Evolutionary conservation across 441 rosid species (phyloP), one percentile per base, ranked within the genome.

Genomic region (Codiaeum variegatum): DNA sequence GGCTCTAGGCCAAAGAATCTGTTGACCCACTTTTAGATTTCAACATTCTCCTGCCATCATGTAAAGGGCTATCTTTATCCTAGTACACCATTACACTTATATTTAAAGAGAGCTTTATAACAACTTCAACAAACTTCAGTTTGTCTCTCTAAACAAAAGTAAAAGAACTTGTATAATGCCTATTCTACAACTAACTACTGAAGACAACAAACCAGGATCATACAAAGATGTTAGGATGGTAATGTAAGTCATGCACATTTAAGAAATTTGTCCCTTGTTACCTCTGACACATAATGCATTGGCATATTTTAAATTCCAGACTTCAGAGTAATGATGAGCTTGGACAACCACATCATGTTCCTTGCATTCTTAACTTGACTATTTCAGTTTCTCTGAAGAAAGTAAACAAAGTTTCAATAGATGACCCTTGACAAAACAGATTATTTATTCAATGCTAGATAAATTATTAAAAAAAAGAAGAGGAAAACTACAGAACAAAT

Each of bases 321-420:
- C 85, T 95, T 95, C 85, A 95, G 77, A 56, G 99, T 95, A 76
- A 95, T 28, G 99, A 88, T 68, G 98, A 95, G 81, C 98, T 94
- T 32, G 98, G 98, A 83, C 98, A 95, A 72, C 99, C 99, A 58
- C 97, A 92, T 80, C 99, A 95, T 49, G 98, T 97, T 81, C 98
- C 97, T 86, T 95, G 98, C 99, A 95, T 92, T 77, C 82, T 78
- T 86, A 95, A 85, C 84, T 88, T 95, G 73, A 95, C 98, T 64
- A 89, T 75, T 73, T 97, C 97, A 51, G 92, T 92, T 80, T 95
- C 95, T 71, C 98, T 92, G 63, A 6, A 76, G 38, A 75, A 71
- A 74, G 71, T 66, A 82, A 80, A 78, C 26, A 51, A 54, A 71
- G 11, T 18, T 69, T 58, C 42, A 62, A 77, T 49, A 67, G 62